Evolutionary conservation across 305 asterid genomes (phyloP).

Genomic region (Galium porrigens): DNA sequence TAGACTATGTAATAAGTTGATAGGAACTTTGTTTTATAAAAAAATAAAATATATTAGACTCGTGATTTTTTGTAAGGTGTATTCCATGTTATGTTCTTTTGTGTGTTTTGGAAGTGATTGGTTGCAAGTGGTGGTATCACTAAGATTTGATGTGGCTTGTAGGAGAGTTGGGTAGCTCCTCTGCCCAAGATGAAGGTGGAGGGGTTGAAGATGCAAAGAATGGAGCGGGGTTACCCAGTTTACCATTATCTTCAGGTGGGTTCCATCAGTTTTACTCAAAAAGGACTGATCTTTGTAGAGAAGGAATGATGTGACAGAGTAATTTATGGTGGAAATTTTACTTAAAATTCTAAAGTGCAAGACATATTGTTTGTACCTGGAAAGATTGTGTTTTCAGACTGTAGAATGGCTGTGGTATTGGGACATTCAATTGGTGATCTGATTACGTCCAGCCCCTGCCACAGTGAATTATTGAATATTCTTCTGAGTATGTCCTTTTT

Average conservation of each 20-base stretch:
- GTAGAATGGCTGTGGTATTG: conserved; percentile 94
- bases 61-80: not conserved
- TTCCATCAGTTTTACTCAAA: conserved; percentile 93
- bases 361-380: conserved; percentile 60
- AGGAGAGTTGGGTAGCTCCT: conserved; percentile 79
- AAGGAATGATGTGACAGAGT: conserved; percentile 90
- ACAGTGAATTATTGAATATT: conserved; percentile 65
- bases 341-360: conserved; percentile 51
- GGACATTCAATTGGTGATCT: conserved; percentile 68
- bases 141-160: conserved; percentile 11
- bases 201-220: conserved; percentile 53
- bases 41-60: not conserved
- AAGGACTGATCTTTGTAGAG: conserved; percentile 97
- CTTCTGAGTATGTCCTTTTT: conserved; percentile 49
- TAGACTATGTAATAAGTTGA: too few relatives aligned
- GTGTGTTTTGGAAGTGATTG: not conserved
- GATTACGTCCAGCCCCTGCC: conserved; percentile 68
- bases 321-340: conserved; percentile 58
- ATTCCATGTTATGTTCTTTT: not conserved
- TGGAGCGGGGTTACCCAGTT: conserved; percentile 61
- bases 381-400: conserved; percentile 57
- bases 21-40: too few relatives aligned
- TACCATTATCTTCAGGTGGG: conserved; percentile 99
- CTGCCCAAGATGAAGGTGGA: conserved; percentile 55
- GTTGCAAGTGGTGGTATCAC: not conserved